Evolutionary conservation across 345 rosid genomes (phyloP).

Genomic region (Orychophragmus violaceus): DNA sequence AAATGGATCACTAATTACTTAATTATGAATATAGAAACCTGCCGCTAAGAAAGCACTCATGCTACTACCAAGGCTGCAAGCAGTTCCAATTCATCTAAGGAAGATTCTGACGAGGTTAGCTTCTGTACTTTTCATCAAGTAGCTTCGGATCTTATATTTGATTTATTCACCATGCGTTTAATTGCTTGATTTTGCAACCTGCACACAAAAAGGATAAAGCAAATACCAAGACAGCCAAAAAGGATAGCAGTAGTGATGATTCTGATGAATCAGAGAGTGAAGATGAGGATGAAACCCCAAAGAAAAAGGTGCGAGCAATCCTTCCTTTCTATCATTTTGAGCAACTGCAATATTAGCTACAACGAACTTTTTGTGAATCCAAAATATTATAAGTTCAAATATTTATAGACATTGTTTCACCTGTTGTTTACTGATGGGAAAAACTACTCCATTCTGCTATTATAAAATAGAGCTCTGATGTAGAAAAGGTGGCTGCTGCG

Average conservation of each 20-base stretch:
- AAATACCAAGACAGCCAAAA: constrained; percentile 31
- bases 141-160: too few species aligned
- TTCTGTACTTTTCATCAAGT: neutral
- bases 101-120: constrained; percentile 33
- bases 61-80: constrained; percentile 29
- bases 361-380: too few species aligned
- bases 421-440: neutral
- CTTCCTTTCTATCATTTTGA: neutral
- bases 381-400: too few species aligned
- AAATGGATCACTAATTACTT: neutral
- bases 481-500: constrained; percentile 54
- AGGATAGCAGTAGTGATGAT: constrained; percentile 51
- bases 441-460: too few species aligned
- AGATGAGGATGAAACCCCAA: constrained; percentile 45
- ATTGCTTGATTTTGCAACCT: constrained; percentile 22
- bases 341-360: too few species aligned
- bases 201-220: constrained; percentile 36
- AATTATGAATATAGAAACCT: constrained; percentile 16
- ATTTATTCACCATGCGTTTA: neutral
- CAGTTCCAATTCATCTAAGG: constrained; percentile 28
- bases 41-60: constrained; percentile 29
- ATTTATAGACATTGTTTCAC: too few species aligned
- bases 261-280: constrained; percentile 46
- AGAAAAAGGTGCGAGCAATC: constrained; percentile 34
- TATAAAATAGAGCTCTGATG: constrained; percentile 44